Conservation (phyloP, 306 rosid genomes). For the Corylus heterophylla region DNA sequence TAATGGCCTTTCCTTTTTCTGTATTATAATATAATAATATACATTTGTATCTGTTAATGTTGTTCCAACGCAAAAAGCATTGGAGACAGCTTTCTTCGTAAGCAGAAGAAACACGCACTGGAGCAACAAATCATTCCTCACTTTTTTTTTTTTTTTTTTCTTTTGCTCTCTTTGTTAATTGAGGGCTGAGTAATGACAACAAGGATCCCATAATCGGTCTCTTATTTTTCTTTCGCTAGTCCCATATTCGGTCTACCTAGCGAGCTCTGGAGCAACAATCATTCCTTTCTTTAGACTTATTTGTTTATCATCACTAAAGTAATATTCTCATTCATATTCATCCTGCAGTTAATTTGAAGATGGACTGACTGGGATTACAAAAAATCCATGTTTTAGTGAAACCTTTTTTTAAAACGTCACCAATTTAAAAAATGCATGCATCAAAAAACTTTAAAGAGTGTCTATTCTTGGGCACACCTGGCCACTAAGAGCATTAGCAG, state of each 20-base stretch:
- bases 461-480: too few relatives aligned
- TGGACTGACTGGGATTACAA: too few relatives aligned
- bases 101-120: slow-evolving; percentile 15
- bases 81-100: slow-evolving; percentile 35
- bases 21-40: slow-evolving; percentile 6
- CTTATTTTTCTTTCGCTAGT: not conserved
- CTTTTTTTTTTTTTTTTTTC: slow-evolving; percentile 6
- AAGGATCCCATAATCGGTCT: slow-evolving; percentile 12
- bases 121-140: too few relatives aligned
- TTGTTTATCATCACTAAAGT: not conserved
- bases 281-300: slow-evolving; percentile 5
- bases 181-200: slow-evolving; percentile 25
- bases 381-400: too few relatives aligned
- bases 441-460: too few relatives aligned
- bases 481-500: too few relatives aligned
- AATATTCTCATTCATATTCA: not conserved
- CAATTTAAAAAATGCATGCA: too few relatives aligned
- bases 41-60: not conserved
- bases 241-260: slow-evolving; percentile 11
- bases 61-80: slow-evolving; percentile 32
- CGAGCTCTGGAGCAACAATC: slow-evolving; percentile 3
- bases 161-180: slow-evolving; percentile 16
- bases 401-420: too few relatives aligned
- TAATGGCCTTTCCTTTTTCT: slow-evolving; percentile 8
- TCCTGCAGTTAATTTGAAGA: too few relatives aligned